A percentile compares a stretch with the other conserved stretches of the same genome.
phyloP scores from a whole-genome alignment of 2,329 filamentous ascomycete species.

The Colletotrichum spinosum region DNA sequence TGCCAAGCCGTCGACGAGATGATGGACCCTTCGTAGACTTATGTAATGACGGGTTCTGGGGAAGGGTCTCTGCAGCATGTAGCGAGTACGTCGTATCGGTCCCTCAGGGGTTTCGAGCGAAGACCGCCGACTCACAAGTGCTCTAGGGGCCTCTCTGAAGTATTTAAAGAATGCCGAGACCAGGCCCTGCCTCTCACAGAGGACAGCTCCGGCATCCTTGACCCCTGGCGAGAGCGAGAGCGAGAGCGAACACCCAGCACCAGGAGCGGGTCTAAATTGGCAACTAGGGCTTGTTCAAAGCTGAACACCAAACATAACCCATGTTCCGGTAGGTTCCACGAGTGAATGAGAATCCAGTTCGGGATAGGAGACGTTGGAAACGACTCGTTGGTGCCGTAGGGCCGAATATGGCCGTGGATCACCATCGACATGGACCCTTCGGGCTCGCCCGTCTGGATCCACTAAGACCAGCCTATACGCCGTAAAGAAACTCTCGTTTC shows the following conservation, averaged over 20 bases:
- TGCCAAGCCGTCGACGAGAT: too few species aligned
- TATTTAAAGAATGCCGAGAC: too few species aligned
- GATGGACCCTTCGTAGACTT: too few species aligned
- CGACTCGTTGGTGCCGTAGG: slow-evolving; percentile 11
- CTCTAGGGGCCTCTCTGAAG: too few species aligned
- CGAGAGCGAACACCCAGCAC: slow-evolving; percentile 15
- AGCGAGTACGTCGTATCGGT: too few species aligned
- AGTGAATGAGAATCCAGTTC: neutral
- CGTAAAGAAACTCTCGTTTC: slow-evolving; percentile 1
- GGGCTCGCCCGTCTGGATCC: neutral
- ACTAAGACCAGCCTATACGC: neutral
- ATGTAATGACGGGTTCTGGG: too few species aligned
- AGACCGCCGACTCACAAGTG: too few species aligned
- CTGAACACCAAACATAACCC: slow-evolving; percentile 7
- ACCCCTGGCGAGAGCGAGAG: slow-evolving; percentile 9
- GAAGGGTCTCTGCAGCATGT: too few species aligned
- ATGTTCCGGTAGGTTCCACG: neutral
- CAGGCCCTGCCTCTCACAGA: too few species aligned
- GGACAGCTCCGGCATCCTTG: neutral
- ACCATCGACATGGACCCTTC: slow-evolving; percentile 2
- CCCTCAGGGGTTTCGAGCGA: too few species aligned
- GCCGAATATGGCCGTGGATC: neutral
- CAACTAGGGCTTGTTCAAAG: neutral
- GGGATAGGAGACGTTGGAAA: neutral
- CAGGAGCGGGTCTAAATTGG: neutral